Conservation (phyloP, 768 basidiomycete species). For the Lactifluus volemus region DNA sequence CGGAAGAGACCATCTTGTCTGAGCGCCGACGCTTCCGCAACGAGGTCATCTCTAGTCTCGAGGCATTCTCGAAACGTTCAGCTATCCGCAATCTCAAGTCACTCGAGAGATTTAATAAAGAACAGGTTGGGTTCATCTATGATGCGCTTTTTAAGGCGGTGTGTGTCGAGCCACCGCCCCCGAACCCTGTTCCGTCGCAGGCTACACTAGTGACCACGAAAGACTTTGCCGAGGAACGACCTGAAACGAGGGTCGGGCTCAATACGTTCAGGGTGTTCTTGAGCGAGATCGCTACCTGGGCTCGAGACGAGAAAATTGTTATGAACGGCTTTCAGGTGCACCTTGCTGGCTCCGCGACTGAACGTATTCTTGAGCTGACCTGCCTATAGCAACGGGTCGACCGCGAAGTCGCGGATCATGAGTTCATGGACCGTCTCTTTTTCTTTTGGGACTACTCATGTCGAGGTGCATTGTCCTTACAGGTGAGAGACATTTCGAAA, state of each 20-base stretch:
- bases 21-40: slow-evolving; percentile 82
- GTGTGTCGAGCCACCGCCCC: slow-evolving; percentile 66
- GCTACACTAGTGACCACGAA: slow-evolving; percentile 47
- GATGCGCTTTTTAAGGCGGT: slow-evolving; percentile 85
- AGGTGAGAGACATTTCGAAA: slow-evolving; percentile 39
- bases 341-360: background rate
- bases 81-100: slow-evolving; percentile 81
- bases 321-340: slow-evolving; percentile 83
- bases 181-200: slow-evolving; percentile 36
- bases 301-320: slow-evolving; percentile 86
- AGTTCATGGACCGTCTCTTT: slow-evolving; percentile 89
- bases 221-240: slow-evolving; percentile 57
- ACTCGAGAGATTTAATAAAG: slow-evolving; percentile 75
- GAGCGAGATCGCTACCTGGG: slow-evolving; percentile 93
- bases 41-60: slow-evolving; percentile 88
- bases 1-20: slow-evolving; percentile 83
- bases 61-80: slow-evolving; percentile 87
- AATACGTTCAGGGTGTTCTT: slow-evolving; percentile 84
- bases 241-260: slow-evolving; percentile 84
- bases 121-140: slow-evolving; percentile 83
- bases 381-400: slow-evolving; percentile 69
- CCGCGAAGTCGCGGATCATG: slow-evolving; percentile 88
- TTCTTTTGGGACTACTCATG: slow-evolving; percentile 87
- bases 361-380: slow-evolving; percentile 6
- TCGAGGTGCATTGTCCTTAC: slow-evolving; percentile 81